Evolutionary conservation across 306 rosid species (phyloP).

Genomic region (Aeschynomene evenia): DNA sequence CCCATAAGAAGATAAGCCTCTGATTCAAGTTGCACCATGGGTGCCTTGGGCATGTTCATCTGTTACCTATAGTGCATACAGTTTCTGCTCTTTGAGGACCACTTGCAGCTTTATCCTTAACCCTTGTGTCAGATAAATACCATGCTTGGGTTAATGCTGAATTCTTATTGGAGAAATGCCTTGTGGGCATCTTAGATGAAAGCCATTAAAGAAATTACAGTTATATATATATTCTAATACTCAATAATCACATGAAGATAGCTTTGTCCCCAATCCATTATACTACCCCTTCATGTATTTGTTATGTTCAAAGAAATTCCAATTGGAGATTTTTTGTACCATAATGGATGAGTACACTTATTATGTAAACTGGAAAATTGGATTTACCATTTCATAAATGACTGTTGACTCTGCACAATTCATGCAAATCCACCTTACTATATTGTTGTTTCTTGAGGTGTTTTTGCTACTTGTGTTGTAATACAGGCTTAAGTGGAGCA

Average conservation of each 20-base stretch:
- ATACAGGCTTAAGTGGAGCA: not conserved
- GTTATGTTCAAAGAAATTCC: constrained; percentile 10
- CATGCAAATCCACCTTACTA: not conserved
- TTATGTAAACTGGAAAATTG: constrained; percentile 17
- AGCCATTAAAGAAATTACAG: constrained; percentile 35
- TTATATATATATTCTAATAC: constrained; percentile 11
- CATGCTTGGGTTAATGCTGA: constrained; percentile 96
- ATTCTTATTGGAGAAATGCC: constrained; percentile 85
- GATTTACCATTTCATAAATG: constrained; percentile 18
- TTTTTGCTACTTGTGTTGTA: not conserved
- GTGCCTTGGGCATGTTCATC: not conserved
- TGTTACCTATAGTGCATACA: not conserved
- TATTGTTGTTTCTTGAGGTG: not conserved
- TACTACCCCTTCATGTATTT: constrained; percentile 22
- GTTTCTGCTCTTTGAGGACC: constrained; percentile 17
- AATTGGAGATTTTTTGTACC: not conserved
- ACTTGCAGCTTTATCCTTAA: constrained; percentile 42
- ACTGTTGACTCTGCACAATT: not conserved
- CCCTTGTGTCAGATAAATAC: constrained; percentile 64
- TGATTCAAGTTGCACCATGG: constrained; percentile 14
- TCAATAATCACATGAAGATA: constrained; percentile 14
- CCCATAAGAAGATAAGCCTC: not conserved
- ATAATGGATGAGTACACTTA: constrained; percentile 13
- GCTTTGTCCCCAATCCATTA: constrained; percentile 6
- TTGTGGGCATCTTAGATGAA: constrained; percentile 69